Base-by-base conservation (phyloP, 2,329 filamentous ascomycete genomes). In the Venturia effusa region DNA sequence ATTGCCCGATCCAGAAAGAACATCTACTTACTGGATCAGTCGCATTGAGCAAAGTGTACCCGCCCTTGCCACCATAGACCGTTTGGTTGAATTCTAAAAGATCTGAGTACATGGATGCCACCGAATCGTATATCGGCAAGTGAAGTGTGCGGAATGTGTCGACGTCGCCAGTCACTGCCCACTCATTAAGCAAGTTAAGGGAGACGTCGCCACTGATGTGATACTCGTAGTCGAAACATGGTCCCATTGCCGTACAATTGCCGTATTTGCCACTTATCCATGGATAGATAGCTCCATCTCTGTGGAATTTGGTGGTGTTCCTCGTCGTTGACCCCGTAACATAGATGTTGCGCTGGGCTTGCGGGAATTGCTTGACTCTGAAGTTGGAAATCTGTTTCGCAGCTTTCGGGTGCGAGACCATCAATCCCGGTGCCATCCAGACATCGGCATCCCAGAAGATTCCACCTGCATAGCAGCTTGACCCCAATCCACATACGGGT, bases 151-250 rank as follows among this genome's bases (percentile, higher is more conserved):
- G 78, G 73, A 87, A 86, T 65, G 78, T 80, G 1, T 78, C 70
- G 1, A 77, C 80, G 69, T 88, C 83, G 19, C 85, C 85, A 59
- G 82, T 85, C 1, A 81, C 79, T 19, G 83, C 77, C 75, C 80
- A 85, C 66, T 87, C 83, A 62, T 87, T 85, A 68, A 83, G 79
- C 65, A 87, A 76, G 1, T 83, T 79, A 37, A 88, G 75, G 0
- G 83, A 84, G 67, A 89, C 88, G 67, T 89, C 87, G 8, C 85
- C 84, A 68, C 89, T 89, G 43, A 89, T 68, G 71, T 89, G 87
- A 68, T 89, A 90, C 70, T 89, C 80, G 67, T 89, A 89, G 71
- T 89, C 86, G 68, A 85, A 87, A 71, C 87, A 89, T 22, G 79
- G 77, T 7, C 78, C 79, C 19, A 24, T n/a, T 43, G 54, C 77